Percentiles rank a stretch among this genome's conserved stretches.
phyloP scores from a whole-genome alignment of 179 eudicot genomes.

The Drosera spatulata region DNA sequence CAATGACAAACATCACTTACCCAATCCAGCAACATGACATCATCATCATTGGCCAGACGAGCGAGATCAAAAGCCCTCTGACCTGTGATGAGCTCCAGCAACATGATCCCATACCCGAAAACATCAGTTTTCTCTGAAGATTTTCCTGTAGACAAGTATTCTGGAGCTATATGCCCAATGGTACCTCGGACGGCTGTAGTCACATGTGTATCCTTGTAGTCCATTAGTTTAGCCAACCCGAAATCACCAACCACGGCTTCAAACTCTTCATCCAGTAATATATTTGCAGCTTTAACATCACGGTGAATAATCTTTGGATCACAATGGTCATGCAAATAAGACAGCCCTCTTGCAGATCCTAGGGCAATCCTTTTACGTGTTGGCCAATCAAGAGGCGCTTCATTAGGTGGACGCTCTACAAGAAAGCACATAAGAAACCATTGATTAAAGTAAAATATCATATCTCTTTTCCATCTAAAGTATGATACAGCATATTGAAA shows the following conservation, averaged over 20 bases:
- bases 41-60: constrained; percentile 8
- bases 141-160: constrained; percentile 16
- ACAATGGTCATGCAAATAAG: constrained; percentile 36
- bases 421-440: not conserved
- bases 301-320: constrained; percentile 41
- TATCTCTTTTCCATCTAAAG: no score
- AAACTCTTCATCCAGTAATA: constrained; percentile 31
- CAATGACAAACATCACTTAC: not conserved
- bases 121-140: constrained; percentile 9
- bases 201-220: constrained; percentile 37
- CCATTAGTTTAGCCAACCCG: constrained; percentile 38
- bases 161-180: constrained; percentile 43
- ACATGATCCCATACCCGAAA: constrained; percentile 6
- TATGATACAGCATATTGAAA: no score
- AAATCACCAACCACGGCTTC: constrained; percentile 44
- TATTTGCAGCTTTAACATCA: constrained; percentile 42
- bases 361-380: constrained; percentile 29
- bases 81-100: constrained; percentile 10
- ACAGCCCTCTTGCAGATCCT: constrained; percentile 38
- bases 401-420: constrained; percentile 22
- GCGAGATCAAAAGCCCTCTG: constrained; percentile 5
- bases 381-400: constrained; percentile 29
- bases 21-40: constrained; percentile 12
- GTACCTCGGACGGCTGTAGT: constrained; percentile 45
- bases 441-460: no score